Conservation (phyloP, 257 asterid genomes). For the Solanum sitiens region DNA sequence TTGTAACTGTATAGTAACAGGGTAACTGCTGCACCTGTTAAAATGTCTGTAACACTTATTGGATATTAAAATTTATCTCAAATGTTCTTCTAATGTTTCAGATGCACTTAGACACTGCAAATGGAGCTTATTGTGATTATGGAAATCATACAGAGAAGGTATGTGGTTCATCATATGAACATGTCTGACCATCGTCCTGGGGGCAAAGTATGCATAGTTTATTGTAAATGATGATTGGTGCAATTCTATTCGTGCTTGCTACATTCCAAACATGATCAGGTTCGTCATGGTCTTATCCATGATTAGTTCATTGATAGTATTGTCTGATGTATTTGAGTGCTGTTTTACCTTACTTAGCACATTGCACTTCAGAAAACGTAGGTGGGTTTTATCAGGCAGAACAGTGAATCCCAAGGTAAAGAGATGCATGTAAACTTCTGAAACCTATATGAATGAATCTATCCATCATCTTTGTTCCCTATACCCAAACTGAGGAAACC, state of each 20-base stretch:
- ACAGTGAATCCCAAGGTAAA: background rate
- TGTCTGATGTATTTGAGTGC: background rate
- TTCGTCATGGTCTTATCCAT: background rate
- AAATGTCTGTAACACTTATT: conserved; percentile 1
- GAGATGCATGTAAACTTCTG: background rate
- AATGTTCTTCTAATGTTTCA: conserved; percentile 17
- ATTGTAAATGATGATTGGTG: background rate
- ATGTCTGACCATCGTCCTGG: background rate
- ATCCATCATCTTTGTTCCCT: background rate
- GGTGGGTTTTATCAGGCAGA: background rate
- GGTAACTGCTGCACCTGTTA: background rate
- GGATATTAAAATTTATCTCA: background rate
- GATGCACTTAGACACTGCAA: conserved; percentile 68
- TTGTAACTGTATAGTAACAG: background rate
- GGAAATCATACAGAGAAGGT: conserved; percentile 97
- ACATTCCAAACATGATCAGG: background rate
- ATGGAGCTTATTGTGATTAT: conserved; percentile 87
- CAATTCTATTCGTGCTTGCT: background rate
- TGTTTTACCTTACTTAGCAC: background rate
- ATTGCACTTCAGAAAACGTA: background rate
- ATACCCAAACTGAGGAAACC: background rate
- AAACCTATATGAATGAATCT: background rate
- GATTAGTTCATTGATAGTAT: background rate
- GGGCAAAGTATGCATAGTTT: background rate
- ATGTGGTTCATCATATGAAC: background rate